A percentile compares a stretch with the other conserved stretches of the same genome.
phyloP scores from a whole-genome alignment of 75 land plant genomes.

The Pinus taeda region DNA sequence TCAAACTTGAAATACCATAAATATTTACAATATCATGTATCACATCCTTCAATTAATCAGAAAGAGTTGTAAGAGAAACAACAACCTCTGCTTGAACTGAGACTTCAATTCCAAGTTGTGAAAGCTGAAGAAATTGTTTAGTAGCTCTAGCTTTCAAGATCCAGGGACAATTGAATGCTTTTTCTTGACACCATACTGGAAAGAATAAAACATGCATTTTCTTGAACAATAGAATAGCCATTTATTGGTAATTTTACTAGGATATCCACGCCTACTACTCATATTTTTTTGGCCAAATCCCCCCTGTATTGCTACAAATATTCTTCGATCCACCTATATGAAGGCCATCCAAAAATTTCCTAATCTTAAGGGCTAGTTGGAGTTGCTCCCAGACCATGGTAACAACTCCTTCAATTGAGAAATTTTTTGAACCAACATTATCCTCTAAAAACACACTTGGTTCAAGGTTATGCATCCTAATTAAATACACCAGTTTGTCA shows the following conservation, averaged over 20 bases:
- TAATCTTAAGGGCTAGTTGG: conserved; percentile 49
- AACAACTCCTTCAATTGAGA: conserved; percentile 96
- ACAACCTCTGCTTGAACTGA: conserved; percentile 98
- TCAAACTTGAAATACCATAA: conserved; percentile 74
- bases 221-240: conserved; percentile 64
- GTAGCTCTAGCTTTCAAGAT: conserved; percentile 70
- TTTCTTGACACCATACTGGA: conserved; percentile 83
- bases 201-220: conserved; percentile 78
- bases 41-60: conserved; percentile 85
- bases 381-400: conserved; percentile 89
- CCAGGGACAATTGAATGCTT: conserved; percentile 53
- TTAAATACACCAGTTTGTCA: too few species aligned
- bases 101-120: conserved; percentile 74
- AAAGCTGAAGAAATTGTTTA: conserved; percentile 71
- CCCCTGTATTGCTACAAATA: conserved; percentile 81
- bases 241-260: conserved; percentile 61
- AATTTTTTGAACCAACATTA: conserved; percentile 96
- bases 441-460: conserved; percentile 21
- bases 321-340: conserved; percentile 86
- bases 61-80: conserved; percentile 87
- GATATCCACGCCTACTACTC: conserved; percentile 83
- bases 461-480: too few species aligned
- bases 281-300: conserved; percentile 83
- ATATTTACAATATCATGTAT: conserved; percentile 63
- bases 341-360: conserved; percentile 57